Base-by-base conservation (phyloP, 306 rosid genomes). In the Bauhinia variegata region DNA sequence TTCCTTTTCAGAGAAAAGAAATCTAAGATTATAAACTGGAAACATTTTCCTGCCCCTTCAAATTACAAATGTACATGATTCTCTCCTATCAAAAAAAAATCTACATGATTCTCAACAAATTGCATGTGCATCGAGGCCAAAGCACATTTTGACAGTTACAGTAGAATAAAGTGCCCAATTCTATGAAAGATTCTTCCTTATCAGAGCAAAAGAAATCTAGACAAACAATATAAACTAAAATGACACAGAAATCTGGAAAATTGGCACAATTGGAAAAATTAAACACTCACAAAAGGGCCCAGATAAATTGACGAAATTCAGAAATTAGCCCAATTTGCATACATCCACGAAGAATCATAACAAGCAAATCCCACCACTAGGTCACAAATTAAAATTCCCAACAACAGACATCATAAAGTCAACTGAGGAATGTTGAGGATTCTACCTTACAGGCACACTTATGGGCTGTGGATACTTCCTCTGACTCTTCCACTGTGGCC, bases 381-480 rank as follows among this genome's bases (percentile, higher is more conserved):
- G 5, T 1, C 9, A 36, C 41, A 36, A 8, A 36, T 2, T 8
- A 36, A 0, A 36, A 36, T 36, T 36, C 41, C 41, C 9, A 50
- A 50, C 5, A 50, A 39, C 23, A 47, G 33, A 32, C 48, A 1
- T 4, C 0, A 8, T 11, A 6, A 5, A 67, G 5, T 14, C 16
- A 67, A 32, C 23, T 32, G 13, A 41, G 30, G 16, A 9, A 12
- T 7, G 12, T 28, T 57, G 0, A 32, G 14, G n/a, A n/a, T 3
- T 3, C 34, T 59, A 82, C 87, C 87, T 79, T 73, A 16, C 51
- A 4, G 5, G 76, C 78, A 65, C 96, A 89, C 64, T 46, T 85
- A 1, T 61, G 63, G 23, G 42, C 3, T 31, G 64, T 52, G 4
- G 73, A 17, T 15, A 55, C 33, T n/a, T 52, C 5, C 5, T 4